phyloP scores from a whole-genome alignment of 106 monocot species.

The Dendrobium catenatum region DNA sequence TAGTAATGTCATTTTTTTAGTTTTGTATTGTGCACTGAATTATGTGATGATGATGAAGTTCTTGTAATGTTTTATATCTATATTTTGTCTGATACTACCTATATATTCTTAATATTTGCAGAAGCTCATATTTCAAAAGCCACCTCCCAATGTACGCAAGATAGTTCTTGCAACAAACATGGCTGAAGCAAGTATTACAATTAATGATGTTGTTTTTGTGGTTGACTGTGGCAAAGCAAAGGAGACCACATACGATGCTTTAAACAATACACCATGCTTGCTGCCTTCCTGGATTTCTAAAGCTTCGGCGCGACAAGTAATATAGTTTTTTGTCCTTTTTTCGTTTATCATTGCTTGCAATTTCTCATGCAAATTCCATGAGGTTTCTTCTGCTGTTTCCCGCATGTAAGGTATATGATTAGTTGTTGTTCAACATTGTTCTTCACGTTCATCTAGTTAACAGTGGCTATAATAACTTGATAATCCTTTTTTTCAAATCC shows the following conservation, averaged over 20 bases:
- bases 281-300: slow-evolving; percentile 98
- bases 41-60: background rate
- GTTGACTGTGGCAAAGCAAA: slow-evolving; percentile 99
- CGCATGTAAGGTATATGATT: background rate
- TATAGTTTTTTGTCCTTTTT: slow-evolving; percentile 8
- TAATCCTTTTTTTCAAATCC: background rate
- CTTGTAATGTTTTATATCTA: background rate
- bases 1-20: background rate
- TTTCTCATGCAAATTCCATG: background rate
- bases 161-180: slow-evolving; percentile 98
- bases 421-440: background rate
- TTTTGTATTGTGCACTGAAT: background rate
- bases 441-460: background rate
- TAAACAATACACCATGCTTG: slow-evolving; percentile 98
- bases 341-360: background rate
- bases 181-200: slow-evolving; percentile 99
- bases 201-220: slow-evolving; percentile 99
- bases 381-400: background rate
- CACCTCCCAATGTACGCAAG: slow-evolving; percentile 86
- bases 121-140: slow-evolving; percentile 96
- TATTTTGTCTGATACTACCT: background rate
- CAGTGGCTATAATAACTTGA: background rate
- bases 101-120: slow-evolving; percentile 21
- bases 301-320: slow-evolving; percentile 97
- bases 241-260: slow-evolving; percentile 96